Evolutionary conservation across 2,329 filamentous ascomycete species (phyloP).

Genomic region (Pseudocercospora crystallina): DNA sequence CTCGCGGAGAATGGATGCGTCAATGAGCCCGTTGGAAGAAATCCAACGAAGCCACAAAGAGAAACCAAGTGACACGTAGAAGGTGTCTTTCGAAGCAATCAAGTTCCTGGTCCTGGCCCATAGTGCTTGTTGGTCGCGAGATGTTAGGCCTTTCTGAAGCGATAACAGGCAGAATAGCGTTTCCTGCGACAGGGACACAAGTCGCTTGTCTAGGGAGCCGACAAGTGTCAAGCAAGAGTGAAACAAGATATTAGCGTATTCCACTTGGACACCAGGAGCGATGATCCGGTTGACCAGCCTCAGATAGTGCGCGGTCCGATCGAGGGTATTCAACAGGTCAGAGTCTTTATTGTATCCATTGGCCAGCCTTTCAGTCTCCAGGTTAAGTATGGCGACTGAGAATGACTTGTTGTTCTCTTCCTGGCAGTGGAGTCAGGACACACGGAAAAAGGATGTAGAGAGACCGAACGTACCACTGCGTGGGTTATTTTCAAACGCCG

Average conservation of each 20-base stretch:
- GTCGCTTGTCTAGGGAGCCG: constrained; percentile 8
- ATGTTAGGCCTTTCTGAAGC: not conserved
- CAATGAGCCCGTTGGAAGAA: constrained; percentile 6
- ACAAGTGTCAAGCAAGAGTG: constrained; percentile 16
- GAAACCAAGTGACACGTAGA: constrained; percentile 23
- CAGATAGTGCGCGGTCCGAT: constrained; percentile 3
- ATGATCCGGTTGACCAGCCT: constrained; percentile 10
- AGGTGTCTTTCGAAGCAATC: constrained; percentile 5
- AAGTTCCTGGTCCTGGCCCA: constrained; percentile 21
- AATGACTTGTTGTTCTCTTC: too few relatives aligned
- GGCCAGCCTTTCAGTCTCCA: too few relatives aligned
- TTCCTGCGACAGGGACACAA: constrained; percentile 14
- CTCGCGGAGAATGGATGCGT: constrained; percentile 10
- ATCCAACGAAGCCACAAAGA: constrained; percentile 31
- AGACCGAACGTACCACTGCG: not conserved
- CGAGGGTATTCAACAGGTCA: not conserved
- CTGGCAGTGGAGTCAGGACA: too few relatives aligned
- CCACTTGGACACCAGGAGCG: not conserved
- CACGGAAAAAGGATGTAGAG: not conserved
- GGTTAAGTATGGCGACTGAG: too few relatives aligned
- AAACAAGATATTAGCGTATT: constrained; percentile 4
- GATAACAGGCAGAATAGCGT: constrained; percentile 11
- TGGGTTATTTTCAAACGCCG: too few relatives aligned
- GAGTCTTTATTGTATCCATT: too few relatives aligned
- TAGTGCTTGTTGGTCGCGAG: constrained; percentile 7